Conservation (phyloP, 768 basidiomycete genomes). For the Rossbeevera mucosa region DNA sequence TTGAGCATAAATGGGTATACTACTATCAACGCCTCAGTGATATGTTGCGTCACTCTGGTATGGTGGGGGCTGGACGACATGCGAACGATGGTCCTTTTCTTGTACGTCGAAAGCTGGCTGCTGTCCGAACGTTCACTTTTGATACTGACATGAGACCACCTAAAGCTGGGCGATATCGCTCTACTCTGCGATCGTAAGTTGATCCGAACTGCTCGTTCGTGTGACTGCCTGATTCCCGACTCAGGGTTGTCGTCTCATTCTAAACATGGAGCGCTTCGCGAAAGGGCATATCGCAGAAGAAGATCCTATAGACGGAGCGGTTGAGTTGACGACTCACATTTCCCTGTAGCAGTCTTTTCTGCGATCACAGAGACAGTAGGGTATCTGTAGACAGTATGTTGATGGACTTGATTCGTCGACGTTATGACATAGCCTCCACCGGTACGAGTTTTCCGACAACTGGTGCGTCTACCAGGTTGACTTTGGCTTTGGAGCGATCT, state of each 20-base stretch:
- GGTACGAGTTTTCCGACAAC: background rate
- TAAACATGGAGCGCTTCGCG: constrained; percentile 23
- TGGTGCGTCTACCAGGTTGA: background rate
- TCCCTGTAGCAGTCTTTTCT: background rate
- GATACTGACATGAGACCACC: constrained; percentile 1
- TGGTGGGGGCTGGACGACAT: constrained; percentile 3
- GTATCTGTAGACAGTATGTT: too few species aligned
- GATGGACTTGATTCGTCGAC: too few species aligned
- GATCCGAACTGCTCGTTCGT: background rate
- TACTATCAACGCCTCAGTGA: constrained; percentile 5
- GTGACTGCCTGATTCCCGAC: background rate
- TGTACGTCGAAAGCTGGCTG: constrained; percentile 1
- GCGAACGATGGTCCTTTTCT: background rate
- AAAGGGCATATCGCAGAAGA: background rate
- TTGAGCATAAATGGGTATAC: too few species aligned
- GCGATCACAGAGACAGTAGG: background rate
- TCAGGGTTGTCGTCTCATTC: constrained; percentile 22
- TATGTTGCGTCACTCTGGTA: constrained; percentile 1
- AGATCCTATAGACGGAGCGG: background rate
- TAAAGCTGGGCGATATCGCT: constrained; percentile 17
- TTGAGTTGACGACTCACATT: constrained; percentile 10
- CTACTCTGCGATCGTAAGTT: constrained; percentile 16
- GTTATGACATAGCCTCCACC: background rate
- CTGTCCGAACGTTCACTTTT: background rate
- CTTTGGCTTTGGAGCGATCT: background rate